Evolutionary conservation across 805 yeast species (phyloP), one percentile per base, ranked within the genome.

Genomic region (Wickerhamomyces alni): DNA sequence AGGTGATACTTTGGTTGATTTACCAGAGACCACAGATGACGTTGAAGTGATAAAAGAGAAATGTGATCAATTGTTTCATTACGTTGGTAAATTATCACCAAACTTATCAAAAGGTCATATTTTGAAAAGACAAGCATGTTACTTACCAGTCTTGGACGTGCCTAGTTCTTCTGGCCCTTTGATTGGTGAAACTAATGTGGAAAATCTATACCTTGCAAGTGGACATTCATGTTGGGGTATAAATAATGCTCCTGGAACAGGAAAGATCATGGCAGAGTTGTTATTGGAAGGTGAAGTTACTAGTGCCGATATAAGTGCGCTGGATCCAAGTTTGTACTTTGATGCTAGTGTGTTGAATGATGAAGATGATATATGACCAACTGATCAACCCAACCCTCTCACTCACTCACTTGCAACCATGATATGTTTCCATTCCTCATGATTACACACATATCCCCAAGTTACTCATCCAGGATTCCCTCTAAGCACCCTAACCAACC

Each of bases 191-290:
- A 91, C 98, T 0, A 88, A 88, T 54, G 94, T 89, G 8, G 77
- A 74, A 17, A 80, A 81, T 44, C 66, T 91, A 44, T 84, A 67
- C 51, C 61, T 91, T 40, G 96, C 96, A 2, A 77, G 91, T 13
- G 99, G 98, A 0, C 99, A 91, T 62, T 84, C 96, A 13, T 93
- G 98, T 64, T 91, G 99, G 99, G 99, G 99, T 17, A 93, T 91
- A 46, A 93, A 91, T 65, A 91, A 93, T 61, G 96, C 96, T 0
- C 97, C 97, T 1, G 97, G 85, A 4, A 89, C 97, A 0, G 99
- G 99, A n/a, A 79, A 87, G 55, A 72, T 93, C 29, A 74, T 91
- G 80, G 80, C 95, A 47, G 98, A 91, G 63, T 54, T 91, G 39
- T 61, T 91, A 34, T 61, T 91, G 33, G 97, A 91, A 37, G 98